Base-by-base conservation (phyloP, 306 rosid genomes). In the Urtica urens region DNA sequence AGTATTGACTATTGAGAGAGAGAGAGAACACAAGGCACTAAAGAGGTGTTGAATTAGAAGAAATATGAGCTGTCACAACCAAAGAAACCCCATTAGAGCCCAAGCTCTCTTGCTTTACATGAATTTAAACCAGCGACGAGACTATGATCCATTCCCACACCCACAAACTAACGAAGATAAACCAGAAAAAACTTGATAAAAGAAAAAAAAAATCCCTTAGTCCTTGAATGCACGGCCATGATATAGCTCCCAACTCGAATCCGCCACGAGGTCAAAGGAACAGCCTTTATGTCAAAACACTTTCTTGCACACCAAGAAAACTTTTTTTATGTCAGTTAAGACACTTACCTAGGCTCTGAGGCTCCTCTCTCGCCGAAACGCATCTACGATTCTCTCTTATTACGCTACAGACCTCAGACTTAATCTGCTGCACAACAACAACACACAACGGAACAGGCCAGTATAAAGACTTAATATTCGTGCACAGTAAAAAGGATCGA, bases 391-490 rank as follows among this genome's bases (percentile, higher is more conserved):
- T 38, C 26, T 40, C 38, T 61, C 59, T 44, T 21, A 38, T 57
- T 54, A 62, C 15, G 64, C 25, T 49, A 33, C 38, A 46, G 62
- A 63, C 40, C 58, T 49, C 62, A 65, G 57, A 59, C 51, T 67
- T 62, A 52, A 65, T 68, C 66, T 65, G 90, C 73, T 70, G 60
- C 73, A 73, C 40, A 62, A 70, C 56, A 43, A 46, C 71, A 27
- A 35, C 63, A 64, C 65, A 86, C 31, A 59, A 68, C 51, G 62
- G 68, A 75, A 56, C 67, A 69, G 67, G 66, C 66, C 68, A 68
- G 77, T 28, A 75, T 79, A 66, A 83, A 72, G 71, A 80, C 52
- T 76, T 64, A 55, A 73, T 63, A 71, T 64, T 51, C 58, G 29
- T 47, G n/a, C n/a, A 46, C 43, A 28, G 22, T 34, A 59, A 55